Base-by-base conservation (phyloP, 129 eudicot genomes). In the Silybum marianum region DNA sequence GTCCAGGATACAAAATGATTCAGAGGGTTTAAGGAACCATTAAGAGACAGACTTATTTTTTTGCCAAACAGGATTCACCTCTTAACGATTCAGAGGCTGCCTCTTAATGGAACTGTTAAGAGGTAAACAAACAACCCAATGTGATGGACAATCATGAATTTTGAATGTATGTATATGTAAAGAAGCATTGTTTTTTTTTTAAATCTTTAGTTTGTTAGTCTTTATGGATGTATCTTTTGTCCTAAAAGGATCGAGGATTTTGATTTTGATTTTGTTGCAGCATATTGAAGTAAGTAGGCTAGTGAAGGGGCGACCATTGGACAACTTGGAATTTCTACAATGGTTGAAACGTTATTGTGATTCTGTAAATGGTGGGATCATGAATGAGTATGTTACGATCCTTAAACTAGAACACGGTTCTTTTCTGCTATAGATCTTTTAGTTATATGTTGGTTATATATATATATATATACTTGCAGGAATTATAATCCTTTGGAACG, bases 311-410 rank as follows among this genome's bases (percentile, higher is more conserved):
- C 91, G 98, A 67, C 98, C 99, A 2, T 72, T 95, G 87, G 99
- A 95, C 84, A 95, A 95, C 75, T 78, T 95, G 91, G 99, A 95
- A 85, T 95, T 95, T 77, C 84, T 95, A 58, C 99, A 95, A 76
- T 95, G 99, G 99, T 85, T 95, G 79, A 95, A 95, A 83, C 99
- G 97, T 75, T 92, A 95, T 63, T 92, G 99, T 21, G 99, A 95
- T 81, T 92, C 98, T 32, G 75, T 95, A 74, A 92, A 91, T 81
- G 97, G 99, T 83, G 99, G 99, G 77, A 88, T 92, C 69, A 95
- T 91, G 99, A 92, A 92, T 42, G 94, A 93, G 99, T 95, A 92
- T 80, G 39, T 26, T 11, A 12, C 67, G 74, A 34, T 44, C 76
- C 54, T 76, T 3, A 48, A 38, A 81, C 82, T 70, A 75, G 13